Conservation (phyloP, 768 basidiomycete species). For the Lepiota venenata region DNA sequence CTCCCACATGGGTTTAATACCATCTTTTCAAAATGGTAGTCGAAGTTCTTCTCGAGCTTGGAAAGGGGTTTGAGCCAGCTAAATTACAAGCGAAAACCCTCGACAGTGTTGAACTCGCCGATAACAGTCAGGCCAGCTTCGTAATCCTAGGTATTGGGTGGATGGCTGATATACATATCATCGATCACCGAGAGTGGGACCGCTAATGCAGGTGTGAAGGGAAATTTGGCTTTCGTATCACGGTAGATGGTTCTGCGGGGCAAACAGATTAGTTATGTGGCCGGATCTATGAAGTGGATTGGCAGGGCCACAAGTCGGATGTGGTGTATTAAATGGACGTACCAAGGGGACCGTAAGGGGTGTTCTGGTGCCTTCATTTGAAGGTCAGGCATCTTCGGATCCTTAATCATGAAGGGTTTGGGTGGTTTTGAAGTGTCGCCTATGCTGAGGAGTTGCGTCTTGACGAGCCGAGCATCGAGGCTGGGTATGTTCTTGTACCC, state of each 20-base stretch:
- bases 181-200: conserved; percentile 27
- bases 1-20: conserved; percentile 98
- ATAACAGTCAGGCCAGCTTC: conserved; percentile 86
- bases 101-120: conserved; percentile 89
- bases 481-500: conserved; percentile 90
- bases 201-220: too few relatives aligned
- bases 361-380: conserved; percentile 74
- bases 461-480: conserved; percentile 75
- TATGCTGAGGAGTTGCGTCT: conserved; percentile 59
- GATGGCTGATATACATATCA: conserved; percentile 20
- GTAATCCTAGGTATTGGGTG: conserved; percentile 70
- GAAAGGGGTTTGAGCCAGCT: conserved; percentile 94
- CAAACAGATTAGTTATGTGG: conserved; percentile 8
- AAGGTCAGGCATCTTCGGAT: conserved; percentile 78
- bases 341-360: conserved; percentile 85
- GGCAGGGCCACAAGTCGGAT: too few relatives aligned
- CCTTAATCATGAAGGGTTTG: conserved; percentile 75
- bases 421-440: conserved; percentile 68
- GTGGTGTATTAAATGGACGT: conserved; percentile 17
- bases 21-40: conserved; percentile 95
- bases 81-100: conserved; percentile 87
- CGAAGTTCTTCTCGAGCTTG: conserved; percentile 82
- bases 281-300: too few relatives aligned
- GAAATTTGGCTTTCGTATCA: too few relatives aligned
- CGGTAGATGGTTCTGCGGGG: conserved; percentile 77